A percentile compares a stretch with the other conserved stretches of the same genome.
phyloP scores from a whole-genome alignment of 805 yeast genomes.

The Brettanomyces custersianus region DNA sequence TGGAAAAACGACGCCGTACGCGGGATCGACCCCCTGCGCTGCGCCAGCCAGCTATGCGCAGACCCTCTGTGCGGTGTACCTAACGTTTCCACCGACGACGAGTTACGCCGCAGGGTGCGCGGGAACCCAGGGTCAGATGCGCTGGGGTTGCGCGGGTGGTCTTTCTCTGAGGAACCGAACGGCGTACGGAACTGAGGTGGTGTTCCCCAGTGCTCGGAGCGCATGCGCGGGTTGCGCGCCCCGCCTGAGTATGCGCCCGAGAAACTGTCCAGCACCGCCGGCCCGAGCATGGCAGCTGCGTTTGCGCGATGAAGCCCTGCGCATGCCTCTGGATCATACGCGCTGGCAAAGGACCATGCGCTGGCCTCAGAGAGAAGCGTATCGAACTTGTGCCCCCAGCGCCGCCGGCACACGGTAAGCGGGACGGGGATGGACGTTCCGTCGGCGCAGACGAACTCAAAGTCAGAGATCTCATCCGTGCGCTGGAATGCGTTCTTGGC shows the following conservation, averaged over 20 bases:
- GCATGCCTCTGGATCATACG: conserved; percentile 6
- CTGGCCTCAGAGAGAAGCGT: conserved; percentile 54
- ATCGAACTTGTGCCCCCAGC: conserved; percentile 75
- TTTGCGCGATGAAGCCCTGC: background rate
- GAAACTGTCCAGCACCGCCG: background rate
- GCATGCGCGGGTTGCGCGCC: conserved; percentile 38
- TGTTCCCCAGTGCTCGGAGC: conserved; percentile 73
- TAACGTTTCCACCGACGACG: conserved; percentile 3
- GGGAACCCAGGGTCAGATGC: background rate
- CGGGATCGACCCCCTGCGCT: background rate
- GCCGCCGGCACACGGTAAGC: conserved; percentile 46
- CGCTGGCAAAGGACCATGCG: conserved; percentile 41
- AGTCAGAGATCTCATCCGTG: conserved; percentile 56
- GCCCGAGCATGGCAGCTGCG: background rate
- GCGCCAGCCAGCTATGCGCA: background rate
- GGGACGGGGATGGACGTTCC: conserved; percentile 65
- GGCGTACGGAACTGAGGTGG: background rate
- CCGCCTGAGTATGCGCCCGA: background rate
- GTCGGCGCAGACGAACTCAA: conserved; percentile 61
- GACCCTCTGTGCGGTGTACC: background rate
- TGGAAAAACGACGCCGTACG: background rate
- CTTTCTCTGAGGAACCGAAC: background rate
- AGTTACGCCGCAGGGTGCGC: conserved; percentile 5
- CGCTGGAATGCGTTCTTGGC: conserved; percentile 70
- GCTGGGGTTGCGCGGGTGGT: background rate